Conservation (phyloP, 805 yeast genomes). For the Candida golubevii region DNA sequence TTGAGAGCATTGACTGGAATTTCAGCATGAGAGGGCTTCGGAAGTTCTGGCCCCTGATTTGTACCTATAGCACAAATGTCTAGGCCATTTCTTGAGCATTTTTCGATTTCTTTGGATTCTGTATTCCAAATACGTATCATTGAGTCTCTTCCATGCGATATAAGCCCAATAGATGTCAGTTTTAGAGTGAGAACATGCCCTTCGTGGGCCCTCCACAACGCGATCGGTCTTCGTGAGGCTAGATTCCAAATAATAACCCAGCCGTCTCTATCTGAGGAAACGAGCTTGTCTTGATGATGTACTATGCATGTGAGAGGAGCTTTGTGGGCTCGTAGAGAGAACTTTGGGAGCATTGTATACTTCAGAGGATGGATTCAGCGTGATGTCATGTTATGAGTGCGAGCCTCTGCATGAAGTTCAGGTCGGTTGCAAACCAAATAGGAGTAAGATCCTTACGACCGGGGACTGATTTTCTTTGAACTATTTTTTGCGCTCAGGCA, state of each 20-base stretch:
- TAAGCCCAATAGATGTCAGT: slow-evolving; percentile 25
- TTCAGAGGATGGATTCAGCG: not conserved
- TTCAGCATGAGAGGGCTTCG: slow-evolving; percentile 28
- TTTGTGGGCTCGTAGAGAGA: slow-evolving; percentile 16
- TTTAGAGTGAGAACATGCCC: slow-evolving; percentile 46
- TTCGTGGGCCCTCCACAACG: slow-evolving; percentile 58
- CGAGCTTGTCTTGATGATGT: slow-evolving; percentile 18
- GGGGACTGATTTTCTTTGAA: too few species aligned
- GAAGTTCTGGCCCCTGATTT: not conserved
- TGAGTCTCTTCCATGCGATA: slow-evolving; percentile 70
- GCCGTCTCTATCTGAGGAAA: slow-evolving; percentile 62
- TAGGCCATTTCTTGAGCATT: slow-evolving; percentile 6
- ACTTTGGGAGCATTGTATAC: slow-evolving; percentile 2
- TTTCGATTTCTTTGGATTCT: not conserved
- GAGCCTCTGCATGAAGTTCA: too few species aligned
- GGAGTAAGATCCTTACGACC: too few species aligned
- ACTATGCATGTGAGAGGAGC: slow-evolving; percentile 15
- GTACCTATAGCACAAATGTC: not conserved
- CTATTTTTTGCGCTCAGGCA: too few species aligned
- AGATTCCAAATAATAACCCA: slow-evolving; percentile 64
- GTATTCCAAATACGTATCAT: slow-evolving; percentile 45
- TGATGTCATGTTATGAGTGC: not conserved
- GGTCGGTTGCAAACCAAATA: too few species aligned
- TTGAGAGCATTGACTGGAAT: slow-evolving; percentile 73
- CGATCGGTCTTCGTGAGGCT: slow-evolving; percentile 49